Conservation (phyloP, 441 rosid genomes). For the Populus tomentosa region DNA sequence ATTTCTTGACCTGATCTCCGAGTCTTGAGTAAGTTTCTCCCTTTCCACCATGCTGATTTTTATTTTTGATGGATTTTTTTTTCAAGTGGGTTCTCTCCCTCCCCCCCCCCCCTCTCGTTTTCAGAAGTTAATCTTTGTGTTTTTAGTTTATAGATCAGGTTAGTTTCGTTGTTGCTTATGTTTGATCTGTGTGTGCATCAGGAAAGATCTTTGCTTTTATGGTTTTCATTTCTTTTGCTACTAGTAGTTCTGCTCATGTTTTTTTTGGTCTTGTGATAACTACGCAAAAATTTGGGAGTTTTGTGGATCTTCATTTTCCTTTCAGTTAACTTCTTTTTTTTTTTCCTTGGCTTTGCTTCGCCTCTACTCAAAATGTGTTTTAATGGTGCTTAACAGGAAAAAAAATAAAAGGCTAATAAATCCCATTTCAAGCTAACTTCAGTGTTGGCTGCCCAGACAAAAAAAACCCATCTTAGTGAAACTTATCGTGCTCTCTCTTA, state of each 20-base stretch:
- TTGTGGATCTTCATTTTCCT: neutral
- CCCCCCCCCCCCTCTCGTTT: neutral
- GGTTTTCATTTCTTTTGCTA: neutral
- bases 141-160: neutral
- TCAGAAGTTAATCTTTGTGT: neutral
- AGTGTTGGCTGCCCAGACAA: neutral
- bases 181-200: slow-evolving; percentile 6
- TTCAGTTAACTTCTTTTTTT: neutral
- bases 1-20: slow-evolving; percentile 15
- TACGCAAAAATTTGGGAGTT: neutral
- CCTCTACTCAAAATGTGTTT: neutral
- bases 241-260: neutral
- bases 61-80: neutral
- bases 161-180: neutral
- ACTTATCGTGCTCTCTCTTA: neutral
- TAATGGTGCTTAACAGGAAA: neutral
- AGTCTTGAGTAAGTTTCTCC: slow-evolving; percentile 12
- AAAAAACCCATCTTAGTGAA: neutral
- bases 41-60: neutral
- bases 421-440: slow-evolving; percentile 2
- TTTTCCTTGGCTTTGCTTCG: neutral
- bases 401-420: neutral
- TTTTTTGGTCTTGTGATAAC: neutral
- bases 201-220: neutral
- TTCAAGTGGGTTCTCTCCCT: too few relatives aligned